Evolutionary conservation across 805 yeast species (phyloP), one percentile per base, ranked within the genome.

Genomic region (Candida tibetensis): DNA sequence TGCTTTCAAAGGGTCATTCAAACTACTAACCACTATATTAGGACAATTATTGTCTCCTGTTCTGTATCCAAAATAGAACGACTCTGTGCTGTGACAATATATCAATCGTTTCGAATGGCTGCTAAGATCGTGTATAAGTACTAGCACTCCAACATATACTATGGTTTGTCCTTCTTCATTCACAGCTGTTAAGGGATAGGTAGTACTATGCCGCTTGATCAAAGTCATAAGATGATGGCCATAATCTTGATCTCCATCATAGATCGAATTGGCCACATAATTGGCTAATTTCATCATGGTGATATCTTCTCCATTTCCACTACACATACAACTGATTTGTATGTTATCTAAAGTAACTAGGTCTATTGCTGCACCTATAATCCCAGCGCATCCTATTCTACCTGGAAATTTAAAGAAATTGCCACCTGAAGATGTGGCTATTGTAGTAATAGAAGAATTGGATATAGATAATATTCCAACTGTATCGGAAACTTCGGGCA

Each of bases 281-380:
- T 65, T 47, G 3, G 76, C 72, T 15, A 77, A 49, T 35, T 64
- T 69, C 64, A 67, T 58, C 35, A 55, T 53, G 4, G 75, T 58
- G 25, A 77, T 76, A 39, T 75, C 77, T 45, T 77, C 82, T 2
- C 82, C 82, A 48, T 72, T 74, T 3, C 82, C 82, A 27, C 78
- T 70, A 52, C 81, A 72, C 57, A 52, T 51, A 31, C 66, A 58
- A 26, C 60, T 47, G 1, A 70, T 47, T n/a, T 56, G 57, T 25
- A 40, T 34, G 4, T 41, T 49, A 1, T 52, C 51, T 9, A 37
- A 43, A 0, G 50, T 26, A 10, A 34, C 39, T 28, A 42, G 49
- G 36, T 56, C 74, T 13, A 66, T 53, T 1, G 74, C 74, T 1
- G 74, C 57, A 1, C 82, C 82, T 2, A 65, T 48, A 1, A 75